These are phyloP conservation scores for Tripidium arundinaceum DNA, from an alignment of 202 grass and related monocot genomes.

Conservation along the genomic window DNA sequence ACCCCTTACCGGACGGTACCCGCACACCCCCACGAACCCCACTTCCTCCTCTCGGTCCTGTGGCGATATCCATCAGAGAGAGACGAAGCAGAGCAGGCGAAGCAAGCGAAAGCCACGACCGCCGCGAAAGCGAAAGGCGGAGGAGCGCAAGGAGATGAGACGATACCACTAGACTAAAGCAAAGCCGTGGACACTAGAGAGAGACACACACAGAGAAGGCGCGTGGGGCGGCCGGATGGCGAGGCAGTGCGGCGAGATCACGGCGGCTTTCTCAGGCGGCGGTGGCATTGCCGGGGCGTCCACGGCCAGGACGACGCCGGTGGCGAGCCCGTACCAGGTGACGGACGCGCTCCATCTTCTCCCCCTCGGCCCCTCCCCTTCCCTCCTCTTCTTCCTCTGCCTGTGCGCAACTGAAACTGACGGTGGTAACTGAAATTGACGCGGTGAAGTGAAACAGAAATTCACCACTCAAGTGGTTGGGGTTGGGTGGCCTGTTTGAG, in stretches of 20 bases:
- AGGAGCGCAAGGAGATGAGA: neutral
- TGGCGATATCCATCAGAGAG: neutral
- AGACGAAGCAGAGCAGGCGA: conserved; percentile 35
- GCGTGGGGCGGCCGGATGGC: conserved; percentile 15
- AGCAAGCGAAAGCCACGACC: conserved; percentile 25
- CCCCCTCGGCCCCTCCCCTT: neutral
- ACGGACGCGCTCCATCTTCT: neutral
- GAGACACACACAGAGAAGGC: neutral
- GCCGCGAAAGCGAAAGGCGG: conserved; percentile 41
- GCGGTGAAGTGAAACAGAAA: neutral
- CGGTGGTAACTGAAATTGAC: neutral
- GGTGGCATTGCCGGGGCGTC: conserved; percentile 33
- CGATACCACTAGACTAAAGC: conserved; percentile 14
- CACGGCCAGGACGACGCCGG: conserved; percentile 8
- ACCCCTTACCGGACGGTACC: conserved; percentile 12
- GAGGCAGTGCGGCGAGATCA: conserved; percentile 51
- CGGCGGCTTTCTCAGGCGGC: conserved; percentile 19
- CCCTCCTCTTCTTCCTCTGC: neutral
- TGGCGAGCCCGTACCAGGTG: conserved; percentile 50
- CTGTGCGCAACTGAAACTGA: neutral
- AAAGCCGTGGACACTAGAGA: neutral
- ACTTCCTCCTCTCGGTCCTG: neutral
- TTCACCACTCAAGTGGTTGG: neutral
- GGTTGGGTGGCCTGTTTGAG: conserved; percentile 13
- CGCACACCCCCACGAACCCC: neutral